Evolutionary conservation across 768 basidiomycete species (phyloP).

Genomic region (Termitomyces sp.): DNA sequence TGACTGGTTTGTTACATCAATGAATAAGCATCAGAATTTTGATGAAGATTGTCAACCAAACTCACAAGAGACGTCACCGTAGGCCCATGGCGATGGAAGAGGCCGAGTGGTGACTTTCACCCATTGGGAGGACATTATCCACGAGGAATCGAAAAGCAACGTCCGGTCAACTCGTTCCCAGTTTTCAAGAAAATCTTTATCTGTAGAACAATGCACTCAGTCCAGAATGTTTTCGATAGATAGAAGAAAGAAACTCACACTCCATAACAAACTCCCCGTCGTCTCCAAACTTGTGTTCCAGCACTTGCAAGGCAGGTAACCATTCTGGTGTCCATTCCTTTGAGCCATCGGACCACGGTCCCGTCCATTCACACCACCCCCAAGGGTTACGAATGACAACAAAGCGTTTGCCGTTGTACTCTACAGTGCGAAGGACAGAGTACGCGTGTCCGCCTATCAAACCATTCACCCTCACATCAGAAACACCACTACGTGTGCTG

Average conservation of each 20-base stretch:
- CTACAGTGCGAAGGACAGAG: slow-evolving; percentile 45
- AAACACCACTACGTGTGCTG: slow-evolving; percentile 22
- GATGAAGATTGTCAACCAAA: no score
- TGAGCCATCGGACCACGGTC: slow-evolving; percentile 52
- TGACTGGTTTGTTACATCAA: slow-evolving; percentile 28
- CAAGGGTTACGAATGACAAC: slow-evolving; percentile 52
- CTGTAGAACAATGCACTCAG: slow-evolving; percentile 13
- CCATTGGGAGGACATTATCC: slow-evolving; percentile 41
- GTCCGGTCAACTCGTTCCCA: slow-evolving; percentile 38
- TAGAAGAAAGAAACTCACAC: slow-evolving; percentile 24
- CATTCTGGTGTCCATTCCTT: slow-evolving; percentile 57
- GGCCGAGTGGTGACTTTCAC: slow-evolving; percentile 27
- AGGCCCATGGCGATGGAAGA: slow-evolving; percentile 31
- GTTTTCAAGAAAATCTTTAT: slow-evolving; percentile 33
- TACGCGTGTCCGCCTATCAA: slow-evolving; percentile 43
- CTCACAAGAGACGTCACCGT: slow-evolving; percentile 40
- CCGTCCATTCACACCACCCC: slow-evolving; percentile 48
- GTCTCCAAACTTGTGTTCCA: slow-evolving; percentile 46
- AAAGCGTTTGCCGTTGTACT: slow-evolving; percentile 46
- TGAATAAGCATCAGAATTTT: background rate
- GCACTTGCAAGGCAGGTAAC: slow-evolving; percentile 35
- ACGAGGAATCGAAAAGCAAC: slow-evolving; percentile 33
- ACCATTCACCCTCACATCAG: slow-evolving; percentile 29
- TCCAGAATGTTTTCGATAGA: no score
- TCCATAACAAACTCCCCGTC: slow-evolving; percentile 59